These are phyloP conservation scores for Trichosporon inkin DNA, from an alignment of 1,284 basidiomycete species.

Conservation along the genomic window DNA sequence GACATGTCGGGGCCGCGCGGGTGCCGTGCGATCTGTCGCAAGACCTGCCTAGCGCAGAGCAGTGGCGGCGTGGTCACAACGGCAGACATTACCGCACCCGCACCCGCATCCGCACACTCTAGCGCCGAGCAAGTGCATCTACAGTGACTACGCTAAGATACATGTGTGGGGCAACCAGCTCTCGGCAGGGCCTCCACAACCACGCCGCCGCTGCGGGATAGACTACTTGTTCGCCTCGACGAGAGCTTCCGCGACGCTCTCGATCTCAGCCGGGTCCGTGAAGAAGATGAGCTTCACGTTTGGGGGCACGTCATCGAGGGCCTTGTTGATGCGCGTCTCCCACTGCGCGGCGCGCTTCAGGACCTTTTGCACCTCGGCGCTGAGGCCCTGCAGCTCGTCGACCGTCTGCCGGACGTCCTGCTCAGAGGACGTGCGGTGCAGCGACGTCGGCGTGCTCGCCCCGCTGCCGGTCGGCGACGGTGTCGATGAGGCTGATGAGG, in stretches of 20 bases:
- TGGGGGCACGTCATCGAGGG: constrained; percentile 23
- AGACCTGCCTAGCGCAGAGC: no score
- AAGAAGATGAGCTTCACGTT: constrained; percentile 31
- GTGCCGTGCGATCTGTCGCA: no score
- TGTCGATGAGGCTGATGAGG: not conserved
- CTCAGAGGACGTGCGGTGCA: not conserved
- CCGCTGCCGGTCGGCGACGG: constrained; percentile 7
- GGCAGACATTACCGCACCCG: no score
- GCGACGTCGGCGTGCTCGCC: constrained; percentile 9
- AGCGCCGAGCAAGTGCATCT: no score
- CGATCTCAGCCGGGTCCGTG: constrained; percentile 33
- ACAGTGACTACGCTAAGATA: not conserved
- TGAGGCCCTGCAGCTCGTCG: constrained; percentile 29
- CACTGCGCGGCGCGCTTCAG: constrained; percentile 34
- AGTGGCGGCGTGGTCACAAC: no score
- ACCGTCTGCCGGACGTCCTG: constrained; percentile 16
- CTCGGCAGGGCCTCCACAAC: not conserved
- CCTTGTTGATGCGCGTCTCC: constrained; percentile 29
- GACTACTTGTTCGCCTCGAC: constrained; percentile 3
- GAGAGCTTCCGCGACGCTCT: constrained; percentile 19
- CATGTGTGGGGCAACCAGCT: not conserved
- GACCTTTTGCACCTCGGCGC: constrained; percentile 38
- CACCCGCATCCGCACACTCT: no score
- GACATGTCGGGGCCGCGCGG: no score
- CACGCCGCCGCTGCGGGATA: no score